These are phyloP conservation scores for Melastoma candidum DNA, from an alignment of 441 rosid genomes.

Conservation along the genomic window DNA sequence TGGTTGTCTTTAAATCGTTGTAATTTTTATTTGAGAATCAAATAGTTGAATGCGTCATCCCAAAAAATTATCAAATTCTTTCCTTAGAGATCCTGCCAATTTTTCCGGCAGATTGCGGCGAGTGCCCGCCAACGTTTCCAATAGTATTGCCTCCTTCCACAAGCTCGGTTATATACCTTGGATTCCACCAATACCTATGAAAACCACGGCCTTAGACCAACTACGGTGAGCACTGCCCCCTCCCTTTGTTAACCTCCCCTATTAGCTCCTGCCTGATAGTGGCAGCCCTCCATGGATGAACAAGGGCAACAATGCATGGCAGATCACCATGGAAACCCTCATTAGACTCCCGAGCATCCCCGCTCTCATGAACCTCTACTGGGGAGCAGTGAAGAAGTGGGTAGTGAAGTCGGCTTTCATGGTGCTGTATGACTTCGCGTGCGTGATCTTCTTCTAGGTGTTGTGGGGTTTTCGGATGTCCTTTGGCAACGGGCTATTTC, in stretches of 20 bases:
- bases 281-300: slow-evolving; percentile 38
- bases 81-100: too few species aligned
- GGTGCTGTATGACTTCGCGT: slow-evolving; percentile 44
- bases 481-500: slow-evolving; percentile 19
- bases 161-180: too few species aligned
- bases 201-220: not conserved
- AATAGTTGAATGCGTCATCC: too few species aligned
- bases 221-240: slow-evolving; percentile 11
- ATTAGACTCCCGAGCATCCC: slow-evolving; percentile 47
- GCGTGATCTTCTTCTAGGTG: slow-evolving; percentile 45
- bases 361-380: slow-evolving; percentile 37
- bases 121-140: too few species aligned
- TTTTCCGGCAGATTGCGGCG: too few species aligned
- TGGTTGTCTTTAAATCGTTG: too few species aligned
- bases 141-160: too few species aligned
- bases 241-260: slow-evolving; percentile 11
- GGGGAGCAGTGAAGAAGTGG: slow-evolving; percentile 55
- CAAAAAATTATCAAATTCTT: too few species aligned
- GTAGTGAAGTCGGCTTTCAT: slow-evolving; percentile 52
- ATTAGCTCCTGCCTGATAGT: slow-evolving; percentile 14
- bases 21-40: too few species aligned
- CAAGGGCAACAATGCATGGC: slow-evolving; percentile 61
- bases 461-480: slow-evolving; percentile 43
- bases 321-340: slow-evolving; percentile 39
- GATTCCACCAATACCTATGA: too few species aligned